Percentiles rank a stretch among this genome's conserved stretches.
Evolutionary conservation across 495 filamentous ascomycete species (phyloP).

Genomic region (Talaromyces wortmannii): DNA sequence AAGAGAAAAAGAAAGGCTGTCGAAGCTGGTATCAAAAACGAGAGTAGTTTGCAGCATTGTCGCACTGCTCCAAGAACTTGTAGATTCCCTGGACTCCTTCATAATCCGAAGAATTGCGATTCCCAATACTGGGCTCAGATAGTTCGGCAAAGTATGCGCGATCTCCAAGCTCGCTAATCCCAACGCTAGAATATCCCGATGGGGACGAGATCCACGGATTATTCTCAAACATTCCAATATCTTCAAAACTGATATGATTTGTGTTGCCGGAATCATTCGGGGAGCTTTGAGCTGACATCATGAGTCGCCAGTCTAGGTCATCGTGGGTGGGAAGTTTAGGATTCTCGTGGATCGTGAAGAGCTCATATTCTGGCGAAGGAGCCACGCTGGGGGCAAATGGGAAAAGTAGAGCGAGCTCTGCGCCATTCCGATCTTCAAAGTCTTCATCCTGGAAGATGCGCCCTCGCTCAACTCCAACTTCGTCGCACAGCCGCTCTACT

Average conservation of each 20-base stretch:
- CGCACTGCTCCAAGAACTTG: constrained; percentile 80
- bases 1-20: constrained; percentile 14
- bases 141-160: constrained; percentile 31
- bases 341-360: constrained; percentile 22
- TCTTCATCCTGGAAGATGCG: constrained; percentile 71
- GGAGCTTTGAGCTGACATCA: constrained; percentile 36
- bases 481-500: constrained; percentile 77
- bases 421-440: constrained; percentile 55
- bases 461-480: constrained; percentile 75
- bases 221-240: constrained; percentile 34
- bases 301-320: constrained; percentile 47
- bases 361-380: constrained; percentile 22
- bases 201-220: constrained; percentile 43
- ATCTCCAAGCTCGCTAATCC: constrained; percentile 45
- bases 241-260: constrained; percentile 36
- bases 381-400: constrained; percentile 68
- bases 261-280: constrained; percentile 15
- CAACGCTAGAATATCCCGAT: constrained; percentile 47
- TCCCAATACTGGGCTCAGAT: constrained; percentile 21
- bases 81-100: constrained; percentile 84
- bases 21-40: constrained; percentile 11
- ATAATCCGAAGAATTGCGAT: constrained; percentile 37
- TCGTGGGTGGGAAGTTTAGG: constrained; percentile 19
- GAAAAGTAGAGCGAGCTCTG: constrained; percentile 70
- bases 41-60: constrained; percentile 40